Base-by-base conservation (phyloP, 768 basidiomycete genomes). In the Mrakia hoshinonis region DNA sequence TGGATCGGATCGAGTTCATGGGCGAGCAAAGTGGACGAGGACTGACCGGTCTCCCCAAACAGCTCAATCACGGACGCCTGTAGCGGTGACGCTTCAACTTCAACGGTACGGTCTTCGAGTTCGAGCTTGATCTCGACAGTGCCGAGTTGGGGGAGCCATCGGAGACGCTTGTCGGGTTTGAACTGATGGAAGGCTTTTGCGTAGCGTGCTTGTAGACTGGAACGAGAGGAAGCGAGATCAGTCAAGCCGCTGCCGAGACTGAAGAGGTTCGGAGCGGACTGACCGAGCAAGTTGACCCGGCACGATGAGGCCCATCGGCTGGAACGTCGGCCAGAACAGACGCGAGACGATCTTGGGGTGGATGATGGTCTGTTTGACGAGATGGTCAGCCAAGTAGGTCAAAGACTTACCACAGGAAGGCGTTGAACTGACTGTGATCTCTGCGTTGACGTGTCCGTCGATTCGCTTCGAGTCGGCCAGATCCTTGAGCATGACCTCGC, bases 401-500 rank as follows among this genome's bases (percentile, higher is more conserved):
- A 54, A 18, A 69, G 34, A 58, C n/a, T n/a, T n/a, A n/a, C n/a
- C n/a, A n/a, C n/a, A 64, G 49, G 15, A 10, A 18, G 3, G 39
- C 36, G 29, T 34, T 20, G 46, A 52, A 76, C 87, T 75, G 75
- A 92, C 91, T 61, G 81, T 72, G 63, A 83, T 83, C 76, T 90
- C 87, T 0, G 86, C 83, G 75, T 95, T 91, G 1, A 98, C 85
- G 78, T 89, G 89, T n/a, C 86, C 85, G 78, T 98, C 91, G 62
- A 89, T 89, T 43, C 92, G 85, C 76, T 87, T 88, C 49, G 95
- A 96, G 79, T 98, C 93, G 3, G 91, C 89, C 87, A 98, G 90
- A 78, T 99, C 96, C 77, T 87, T 90, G 77, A 98, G 81, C 96
- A 99, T 98, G 68, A 99, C 93, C 78, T 98, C 95, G 82, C 94